Conservation (phyloP, 2,329 filamentous ascomycete species). For the Penicillium sp. region DNA sequence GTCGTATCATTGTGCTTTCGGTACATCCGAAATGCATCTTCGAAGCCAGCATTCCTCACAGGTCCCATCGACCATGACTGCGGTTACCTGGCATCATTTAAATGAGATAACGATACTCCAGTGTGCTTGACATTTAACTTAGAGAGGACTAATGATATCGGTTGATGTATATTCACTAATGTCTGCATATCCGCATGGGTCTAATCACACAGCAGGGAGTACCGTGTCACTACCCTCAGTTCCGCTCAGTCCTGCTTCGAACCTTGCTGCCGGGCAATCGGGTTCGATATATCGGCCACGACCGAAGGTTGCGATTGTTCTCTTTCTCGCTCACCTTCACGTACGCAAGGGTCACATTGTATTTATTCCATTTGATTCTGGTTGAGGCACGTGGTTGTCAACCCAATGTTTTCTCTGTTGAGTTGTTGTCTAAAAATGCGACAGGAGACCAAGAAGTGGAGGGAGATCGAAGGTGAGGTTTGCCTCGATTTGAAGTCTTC, state of each 20-base stretch:
- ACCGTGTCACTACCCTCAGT: conserved; percentile 23
- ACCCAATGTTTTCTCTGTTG: conserved; percentile 22
- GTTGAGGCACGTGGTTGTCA: conserved; percentile 2
- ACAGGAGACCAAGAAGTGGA: conserved; percentile 19
- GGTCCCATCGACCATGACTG: not conserved
- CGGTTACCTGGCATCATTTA: not conserved
- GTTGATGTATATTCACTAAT: not conserved
- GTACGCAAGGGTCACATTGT: not conserved
- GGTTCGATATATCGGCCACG: conserved; percentile 4
- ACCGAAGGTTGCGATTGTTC: conserved; percentile 1
- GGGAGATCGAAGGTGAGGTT: conserved; percentile 20
- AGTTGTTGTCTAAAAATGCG: conserved; percentile 20
- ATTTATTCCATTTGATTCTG: conserved; percentile 8
- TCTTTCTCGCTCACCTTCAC: not conserved
- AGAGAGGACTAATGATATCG: not conserved
- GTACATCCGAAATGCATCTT: not conserved
- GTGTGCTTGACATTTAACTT: not conserved
- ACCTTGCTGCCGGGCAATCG: conserved; percentile 16
- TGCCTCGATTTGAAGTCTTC: not conserved
- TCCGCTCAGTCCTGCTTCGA: conserved; percentile 15
- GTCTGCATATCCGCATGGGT: not conserved
- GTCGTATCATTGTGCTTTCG: too few relatives aligned
- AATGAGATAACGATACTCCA: not conserved
- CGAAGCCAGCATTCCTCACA: too few relatives aligned
- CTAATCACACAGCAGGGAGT: conserved; percentile 27